These are phyloP conservation scores for Metschnikowia proteae DNA, from an alignment of 805 yeast genomes.

Conservation along the genomic window DNA sequence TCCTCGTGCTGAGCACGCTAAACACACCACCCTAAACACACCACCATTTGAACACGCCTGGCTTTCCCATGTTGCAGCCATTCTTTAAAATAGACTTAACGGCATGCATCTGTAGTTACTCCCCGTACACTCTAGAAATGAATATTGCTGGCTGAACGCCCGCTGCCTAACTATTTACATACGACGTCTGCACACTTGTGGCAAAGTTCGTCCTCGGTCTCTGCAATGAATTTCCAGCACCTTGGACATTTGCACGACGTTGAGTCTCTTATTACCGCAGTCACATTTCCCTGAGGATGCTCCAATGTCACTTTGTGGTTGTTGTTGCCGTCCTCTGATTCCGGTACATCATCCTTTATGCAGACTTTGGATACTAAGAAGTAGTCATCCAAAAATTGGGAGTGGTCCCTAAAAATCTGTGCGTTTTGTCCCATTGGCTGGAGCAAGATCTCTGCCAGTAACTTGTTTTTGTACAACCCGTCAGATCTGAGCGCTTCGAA, in stretches of 20 bases:
- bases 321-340: background rate
- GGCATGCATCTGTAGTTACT: too few relatives aligned
- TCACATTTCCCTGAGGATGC: conserved; percentile 22
- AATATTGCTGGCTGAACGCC: background rate
- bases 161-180: conserved; percentile 21
- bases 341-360: background rate
- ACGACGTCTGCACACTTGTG: conserved; percentile 53
- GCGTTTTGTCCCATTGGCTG: conserved; percentile 10
- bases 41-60: background rate
- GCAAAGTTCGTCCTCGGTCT: conserved; percentile 54
- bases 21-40: too few relatives aligned
- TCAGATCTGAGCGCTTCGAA: conserved; percentile 56
- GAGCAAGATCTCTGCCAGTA: conserved; percentile 50
- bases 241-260: conserved; percentile 72
- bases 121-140: too few relatives aligned
- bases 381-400: conserved; percentile 35
- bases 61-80: background rate
- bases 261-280: conserved; percentile 43
- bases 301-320: conserved; percentile 1
- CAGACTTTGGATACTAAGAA: conserved; percentile 60
- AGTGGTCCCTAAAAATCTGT: conserved; percentile 21
- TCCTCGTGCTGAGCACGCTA: too few relatives aligned
- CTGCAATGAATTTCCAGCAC: conserved; percentile 82
- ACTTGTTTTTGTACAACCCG: conserved; percentile 52
- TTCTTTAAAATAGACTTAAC: background rate